Conservation (phyloP, 1,284 basidiomycete species). For the Cryptococcus neoformans region DNA sequence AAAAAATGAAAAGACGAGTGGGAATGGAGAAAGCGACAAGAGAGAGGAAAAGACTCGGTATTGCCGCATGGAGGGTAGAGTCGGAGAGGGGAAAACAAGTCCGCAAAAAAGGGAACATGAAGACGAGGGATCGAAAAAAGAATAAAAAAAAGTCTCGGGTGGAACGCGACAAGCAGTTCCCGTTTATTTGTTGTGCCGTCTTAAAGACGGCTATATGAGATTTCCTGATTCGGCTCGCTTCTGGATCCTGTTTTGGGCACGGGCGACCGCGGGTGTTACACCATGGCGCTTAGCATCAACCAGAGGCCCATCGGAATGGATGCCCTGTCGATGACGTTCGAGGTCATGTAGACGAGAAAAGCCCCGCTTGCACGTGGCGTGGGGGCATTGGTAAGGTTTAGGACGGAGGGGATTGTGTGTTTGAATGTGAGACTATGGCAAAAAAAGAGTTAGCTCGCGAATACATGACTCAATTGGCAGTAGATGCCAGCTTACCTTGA, state of each 20-base stretch:
- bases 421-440: conserved; percentile 40
- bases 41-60: conserved; percentile 23
- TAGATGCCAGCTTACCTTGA: conserved; percentile 38
- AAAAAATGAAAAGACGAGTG: neutral
- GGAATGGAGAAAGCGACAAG: neutral
- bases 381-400: conserved; percentile 50
- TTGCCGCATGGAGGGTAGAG: conserved; percentile 30
- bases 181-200: conserved; percentile 23
- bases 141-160: conserved; percentile 7
- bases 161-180: conserved; percentile 40
- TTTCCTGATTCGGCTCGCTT: conserved; percentile 39
- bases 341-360: conserved; percentile 52
- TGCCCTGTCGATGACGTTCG: conserved; percentile 51
- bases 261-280: conserved; percentile 42
- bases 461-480: neutral
- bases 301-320: conserved; percentile 49
- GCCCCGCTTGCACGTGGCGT: conserved; percentile 45
- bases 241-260: conserved; percentile 44
- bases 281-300: conserved; percentile 48
- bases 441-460: conserved; percentile 10
- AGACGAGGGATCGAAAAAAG: conserved; percentile 3
- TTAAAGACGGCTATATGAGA: conserved; percentile 31
- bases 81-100: conserved; percentile 24
- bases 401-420: conserved; percentile 50
- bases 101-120: conserved; percentile 1